Conservation (phyloP, 2,329 filamentous ascomycete species). For the Colletotrichum cordylinicola region DNA sequence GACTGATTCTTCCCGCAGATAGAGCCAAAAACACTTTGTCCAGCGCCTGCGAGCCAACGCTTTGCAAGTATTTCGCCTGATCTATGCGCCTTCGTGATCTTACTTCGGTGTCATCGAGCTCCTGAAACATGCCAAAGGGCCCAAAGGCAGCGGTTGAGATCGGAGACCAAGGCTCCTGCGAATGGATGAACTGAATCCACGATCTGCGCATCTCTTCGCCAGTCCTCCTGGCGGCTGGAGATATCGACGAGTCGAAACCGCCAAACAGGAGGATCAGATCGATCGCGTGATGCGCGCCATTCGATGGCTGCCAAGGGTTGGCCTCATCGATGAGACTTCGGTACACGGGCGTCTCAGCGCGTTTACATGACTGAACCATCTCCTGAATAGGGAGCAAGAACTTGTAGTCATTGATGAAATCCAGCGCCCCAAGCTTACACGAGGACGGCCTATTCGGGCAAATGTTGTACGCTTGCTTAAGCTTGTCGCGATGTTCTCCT, state of each 20-base stretch:
- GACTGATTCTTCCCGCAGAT: slow-evolving; percentile 45
- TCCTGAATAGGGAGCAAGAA: slow-evolving; percentile 32
- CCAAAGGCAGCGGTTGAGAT: slow-evolving; percentile 41
- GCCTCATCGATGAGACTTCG: slow-evolving; percentile 48
- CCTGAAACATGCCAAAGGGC: slow-evolving; percentile 38
- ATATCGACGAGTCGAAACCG: slow-evolving; percentile 40
- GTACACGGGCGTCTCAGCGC: slow-evolving; percentile 33
- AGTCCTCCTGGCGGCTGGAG: slow-evolving; percentile 35
- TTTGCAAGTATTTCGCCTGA: slow-evolving; percentile 28
- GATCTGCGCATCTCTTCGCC: slow-evolving; percentile 41
- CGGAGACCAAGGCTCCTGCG: slow-evolving; percentile 39
- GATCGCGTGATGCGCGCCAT: slow-evolving; percentile 51
- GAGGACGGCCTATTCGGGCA: slow-evolving; percentile 41
- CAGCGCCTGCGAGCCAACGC: slow-evolving; percentile 28
- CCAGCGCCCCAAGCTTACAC: slow-evolving; percentile 43
- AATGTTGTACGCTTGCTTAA: slow-evolving; percentile 47
- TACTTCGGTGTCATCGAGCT: slow-evolving; percentile 34
- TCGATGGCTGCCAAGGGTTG: slow-evolving; percentile 53
- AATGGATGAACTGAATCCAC: slow-evolving; percentile 45
- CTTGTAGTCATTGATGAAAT: slow-evolving; percentile 38
- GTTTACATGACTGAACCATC: slow-evolving; percentile 19
- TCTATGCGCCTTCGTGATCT: slow-evolving; percentile 34
- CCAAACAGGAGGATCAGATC: slow-evolving; percentile 51
- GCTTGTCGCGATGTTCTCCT: slow-evolving; percentile 29
- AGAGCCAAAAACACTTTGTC: slow-evolving; percentile 20